Percentiles rank a stretch among this genome's conserved stretches.
Evolutionary conservation across 2,329 filamentous ascomycete genomes (phyloP).

Genomic region (Neonectria sp.): DNA sequence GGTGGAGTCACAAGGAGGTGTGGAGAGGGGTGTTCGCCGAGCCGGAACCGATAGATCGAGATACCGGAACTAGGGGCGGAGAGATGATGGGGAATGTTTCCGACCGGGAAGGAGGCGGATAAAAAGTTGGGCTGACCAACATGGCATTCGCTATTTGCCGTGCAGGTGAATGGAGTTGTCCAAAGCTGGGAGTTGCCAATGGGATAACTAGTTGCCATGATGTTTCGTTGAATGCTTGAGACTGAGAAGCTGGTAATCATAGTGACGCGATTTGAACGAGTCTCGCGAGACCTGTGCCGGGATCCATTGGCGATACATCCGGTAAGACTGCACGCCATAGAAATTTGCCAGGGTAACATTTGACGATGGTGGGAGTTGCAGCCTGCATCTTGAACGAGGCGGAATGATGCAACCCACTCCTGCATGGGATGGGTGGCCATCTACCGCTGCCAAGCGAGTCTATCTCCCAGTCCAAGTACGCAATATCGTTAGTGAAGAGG

Average conservation of each 20-base stretch:
- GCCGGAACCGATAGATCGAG: slow-evolving; percentile 35
- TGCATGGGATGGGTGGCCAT: neutral
- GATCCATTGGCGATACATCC: neutral
- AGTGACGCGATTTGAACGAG: neutral
- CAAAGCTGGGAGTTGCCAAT: neutral
- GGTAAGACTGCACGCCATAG: neutral
- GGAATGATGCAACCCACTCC: neutral
- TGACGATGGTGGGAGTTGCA: neutral
- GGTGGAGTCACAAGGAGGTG: slow-evolving; percentile 15
- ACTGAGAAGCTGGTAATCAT: neutral
- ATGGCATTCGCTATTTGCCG: neutral
- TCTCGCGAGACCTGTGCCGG: neutral
- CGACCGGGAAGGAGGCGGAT: slow-evolving; percentile 25
- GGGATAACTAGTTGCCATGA: neutral
- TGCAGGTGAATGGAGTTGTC: neutral
- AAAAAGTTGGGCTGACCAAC: slow-evolving; percentile 16
- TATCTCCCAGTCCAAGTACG: neutral
- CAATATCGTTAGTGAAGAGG: neutral
- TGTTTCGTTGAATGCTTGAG: neutral
- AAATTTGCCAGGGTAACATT: neutral
- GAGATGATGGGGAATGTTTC: slow-evolving; percentile 17
- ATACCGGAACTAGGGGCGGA: slow-evolving; percentile 25
- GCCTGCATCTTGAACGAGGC: neutral
- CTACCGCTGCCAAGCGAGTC: slow-evolving; percentile 1
- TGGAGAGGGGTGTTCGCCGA: slow-evolving; percentile 33